Evolutionary conservation across 78 protist species (phyloP), one percentile per base, ranked within the genome.

Genomic region (Bigelowiella natans): DNA sequence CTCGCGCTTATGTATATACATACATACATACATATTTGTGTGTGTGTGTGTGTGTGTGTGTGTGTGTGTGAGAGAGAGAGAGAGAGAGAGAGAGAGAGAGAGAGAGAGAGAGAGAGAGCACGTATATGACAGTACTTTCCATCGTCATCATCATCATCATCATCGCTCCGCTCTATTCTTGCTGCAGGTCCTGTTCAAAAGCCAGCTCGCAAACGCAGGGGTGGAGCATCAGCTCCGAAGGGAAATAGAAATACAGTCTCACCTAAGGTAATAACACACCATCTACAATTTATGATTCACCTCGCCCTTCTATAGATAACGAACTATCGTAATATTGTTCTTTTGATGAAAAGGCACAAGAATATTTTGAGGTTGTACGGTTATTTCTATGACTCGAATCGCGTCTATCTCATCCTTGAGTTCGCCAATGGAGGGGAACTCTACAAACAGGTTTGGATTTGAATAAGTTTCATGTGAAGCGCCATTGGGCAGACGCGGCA

Each of bases 401-500:
- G 96, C 3, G 97, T 98, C 26, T 98, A 93, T 89, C 93, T 98
- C 11, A 95, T 98, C 34, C 93, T 98, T n/a, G 99, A 98, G 88
- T 97, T 94, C 82, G 98, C 98, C 1, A 85, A 95, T 1, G 73
- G 73, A 18, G 73, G 73, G 73, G 73, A 51, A 18, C 73, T 51
- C 18, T 51, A 51, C 73, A 51, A 51, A 51, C 73, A 51, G 73
- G 73, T 51, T 18, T 51, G 7, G 18, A 7, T 51, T 51, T 51
- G 73, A 51, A n/a, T n/a, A n/a, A n/a, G n/a, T n/a, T n/a, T n/a
- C n/a, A n/a, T n/a, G n/a, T n/a, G n/a, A n/a, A n/a, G n/a, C n/a
- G n/a, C n/a, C n/a, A n/a, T n/a, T n/a, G n/a, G n/a, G n/a, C n/a
- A n/a, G n/a, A n/a, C n/a, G n/a, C n/a, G n/a, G n/a, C n/a, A n/a